Conservation (phyloP, 139 green algal genomes). For the Edaphochlamys debaryana region DNA sequence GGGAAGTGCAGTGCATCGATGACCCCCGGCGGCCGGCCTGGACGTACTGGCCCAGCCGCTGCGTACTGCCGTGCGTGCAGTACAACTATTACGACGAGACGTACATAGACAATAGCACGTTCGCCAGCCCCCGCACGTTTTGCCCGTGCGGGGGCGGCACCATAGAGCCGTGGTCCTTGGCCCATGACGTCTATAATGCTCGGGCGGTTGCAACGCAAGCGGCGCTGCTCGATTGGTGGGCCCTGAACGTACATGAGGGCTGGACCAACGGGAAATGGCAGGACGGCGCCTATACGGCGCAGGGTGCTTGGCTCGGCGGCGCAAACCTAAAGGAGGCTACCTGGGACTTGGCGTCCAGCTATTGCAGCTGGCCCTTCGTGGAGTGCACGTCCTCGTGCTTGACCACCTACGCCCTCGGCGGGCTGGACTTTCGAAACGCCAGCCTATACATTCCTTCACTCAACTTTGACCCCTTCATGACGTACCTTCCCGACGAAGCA, state of each 20-base stretch:
- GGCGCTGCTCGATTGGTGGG: slow-evolving; percentile 8
- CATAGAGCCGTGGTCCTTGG: not conserved
- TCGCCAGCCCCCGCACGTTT: not conserved
- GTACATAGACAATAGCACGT: not conserved
- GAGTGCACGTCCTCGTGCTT: not conserved
- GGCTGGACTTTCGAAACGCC: slow-evolving; percentile 25
- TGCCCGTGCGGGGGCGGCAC: not conserved
- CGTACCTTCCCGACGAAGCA: too few species aligned
- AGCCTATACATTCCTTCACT: slow-evolving; percentile 20
- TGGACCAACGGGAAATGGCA: not conserved
- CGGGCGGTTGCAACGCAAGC: not conserved
- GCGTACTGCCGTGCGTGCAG: slow-evolving; percentile 6
- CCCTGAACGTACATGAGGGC: not conserved
- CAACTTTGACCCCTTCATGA: not conserved
- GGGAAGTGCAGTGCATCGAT: not conserved
- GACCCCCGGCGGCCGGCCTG: not conserved
- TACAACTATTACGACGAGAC: slow-evolving; percentile 11
- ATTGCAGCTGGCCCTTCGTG: slow-evolving; percentile 21
- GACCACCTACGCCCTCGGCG: not conserved
- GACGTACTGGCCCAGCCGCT: not conserved
- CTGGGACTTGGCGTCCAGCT: not conserved
- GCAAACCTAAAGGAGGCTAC: not conserved
- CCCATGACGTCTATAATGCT: not conserved
- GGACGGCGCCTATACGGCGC: not conserved
- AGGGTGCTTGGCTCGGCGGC: slow-evolving; percentile 22